These are phyloP conservation scores for Strobilomyces dryophilus DNA, from an alignment of 768 basidiomycete genomes.

Conservation along the genomic window DNA sequence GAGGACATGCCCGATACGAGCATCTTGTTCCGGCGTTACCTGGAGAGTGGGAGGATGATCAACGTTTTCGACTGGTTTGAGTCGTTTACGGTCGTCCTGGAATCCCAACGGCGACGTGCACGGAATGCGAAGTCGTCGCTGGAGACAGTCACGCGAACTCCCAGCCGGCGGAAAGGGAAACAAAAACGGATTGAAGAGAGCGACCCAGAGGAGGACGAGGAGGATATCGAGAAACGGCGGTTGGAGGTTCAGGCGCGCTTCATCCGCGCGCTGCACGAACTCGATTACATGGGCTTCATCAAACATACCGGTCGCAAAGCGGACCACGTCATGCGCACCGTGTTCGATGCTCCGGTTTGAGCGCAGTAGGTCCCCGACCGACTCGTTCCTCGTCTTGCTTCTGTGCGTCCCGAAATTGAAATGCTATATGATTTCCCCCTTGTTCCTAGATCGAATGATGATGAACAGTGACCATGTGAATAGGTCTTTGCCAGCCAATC, in stretches of 20 bases:
- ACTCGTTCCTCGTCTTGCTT: neutral
- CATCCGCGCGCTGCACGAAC: conserved; percentile 73
- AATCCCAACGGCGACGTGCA: conserved; percentile 41
- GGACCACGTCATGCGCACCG: conserved; percentile 69
- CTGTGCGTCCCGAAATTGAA: neutral
- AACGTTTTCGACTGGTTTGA: conserved; percentile 90
- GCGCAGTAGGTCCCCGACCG: conserved; percentile 12
- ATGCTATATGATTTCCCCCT: neutral
- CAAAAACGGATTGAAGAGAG: conserved; percentile 22
- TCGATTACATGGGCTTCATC: conserved; percentile 76
- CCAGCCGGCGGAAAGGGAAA: conserved; percentile 24
- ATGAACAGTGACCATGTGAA: conserved; percentile 3
- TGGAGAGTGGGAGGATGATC: conserved; percentile 76
- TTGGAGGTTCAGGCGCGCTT: conserved; percentile 73
- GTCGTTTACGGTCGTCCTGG: conserved; percentile 64
- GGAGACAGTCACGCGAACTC: conserved; percentile 7
- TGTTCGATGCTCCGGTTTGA: conserved; percentile 46
- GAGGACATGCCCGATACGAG: conserved; percentile 68
- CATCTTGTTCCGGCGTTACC: conserved; percentile 72
- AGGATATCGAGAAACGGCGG: conserved; percentile 49
- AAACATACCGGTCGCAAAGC: conserved; percentile 75
- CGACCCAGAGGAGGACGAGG: conserved; percentile 25
- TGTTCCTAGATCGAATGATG: neutral
- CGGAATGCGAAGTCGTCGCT: neutral
- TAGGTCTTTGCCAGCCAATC: neutral